Base-by-base conservation (phyloP, 768 basidiomycete species). In the Xanthoconium purpureum region DNA sequence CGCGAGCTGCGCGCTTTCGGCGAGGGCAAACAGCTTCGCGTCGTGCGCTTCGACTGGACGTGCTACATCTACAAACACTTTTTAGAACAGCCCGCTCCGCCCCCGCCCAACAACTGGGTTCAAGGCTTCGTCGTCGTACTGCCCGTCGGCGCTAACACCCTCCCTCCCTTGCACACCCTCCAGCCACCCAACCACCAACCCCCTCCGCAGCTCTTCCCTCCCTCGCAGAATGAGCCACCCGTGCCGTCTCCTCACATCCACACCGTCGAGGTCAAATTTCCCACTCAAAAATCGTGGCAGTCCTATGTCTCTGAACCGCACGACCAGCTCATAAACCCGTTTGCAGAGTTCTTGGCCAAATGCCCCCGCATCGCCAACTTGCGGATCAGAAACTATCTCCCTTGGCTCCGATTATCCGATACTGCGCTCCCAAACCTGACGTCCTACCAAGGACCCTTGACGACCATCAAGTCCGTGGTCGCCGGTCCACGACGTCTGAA, bases 41-140 rank as follows among this genome's bases (percentile, higher is more conserved):
- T 69, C n/a, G 65, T 81, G n/a, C 74, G 73, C 46, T 69, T 80
- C 47, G 79, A 80, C 62, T 75, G 71, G 65, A 74, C 71, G 2
- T 74, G 74, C 18, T 72, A 74, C 43, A 71, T 77, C 17, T 73
- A 77, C 62, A 67, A 67, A 17, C 62, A 63, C 42, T 71, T 63
- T 59, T 60, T 43, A 8, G 57, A 60, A 18, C 14, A 45, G 1
- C 59, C 44, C 24, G 14, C 29, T 14, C 43, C 28, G 1, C 28
- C 37, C 2, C 44, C 45, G 1, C 48, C 37, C 20, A 61, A 55
- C 55, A 63, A 58, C 47, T 60, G 52, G 65, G 51, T 38, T 24
- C 64, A 55, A 17, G 59, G 53, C 14, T 52, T 64, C 40, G 57
- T 56, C 47, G 52, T 54, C 43, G 32, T 44, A 5, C 20, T 61